These are phyloP conservation scores for Termitomyces heimii DNA, from an alignment of 768 basidiomycete species.

Conservation along the genomic window DNA sequence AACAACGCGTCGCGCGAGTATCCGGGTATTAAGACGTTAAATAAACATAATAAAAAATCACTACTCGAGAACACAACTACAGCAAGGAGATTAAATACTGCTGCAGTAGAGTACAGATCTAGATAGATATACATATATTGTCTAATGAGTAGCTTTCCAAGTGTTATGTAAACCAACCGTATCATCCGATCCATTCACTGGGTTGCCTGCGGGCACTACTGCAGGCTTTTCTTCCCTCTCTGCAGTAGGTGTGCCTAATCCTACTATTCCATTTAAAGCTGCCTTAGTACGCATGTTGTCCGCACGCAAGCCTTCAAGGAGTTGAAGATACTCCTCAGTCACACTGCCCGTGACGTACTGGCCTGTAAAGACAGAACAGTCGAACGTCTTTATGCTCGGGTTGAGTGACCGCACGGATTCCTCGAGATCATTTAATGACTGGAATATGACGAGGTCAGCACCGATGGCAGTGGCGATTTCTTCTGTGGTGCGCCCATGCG, in stretches of 20 bases:
- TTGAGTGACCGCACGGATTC: conserved; percentile 84
- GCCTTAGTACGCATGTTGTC: conserved; percentile 71
- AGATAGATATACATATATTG: conserved; percentile 8
- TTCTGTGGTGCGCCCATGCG: conserved; percentile 63
- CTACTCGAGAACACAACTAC: background rate
- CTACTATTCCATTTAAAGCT: conserved; percentile 21
- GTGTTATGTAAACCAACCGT: conserved; percentile 78
- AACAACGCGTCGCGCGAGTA: background rate
- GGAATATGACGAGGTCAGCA: conserved; percentile 94
- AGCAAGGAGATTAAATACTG: background rate
- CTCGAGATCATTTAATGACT: conserved; percentile 85
- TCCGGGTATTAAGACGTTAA: background rate
- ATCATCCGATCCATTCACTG: conserved; percentile 61
- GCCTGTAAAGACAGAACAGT: conserved; percentile 97
- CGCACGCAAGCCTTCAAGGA: conserved; percentile 71
- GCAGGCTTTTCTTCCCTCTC: conserved; percentile 13
- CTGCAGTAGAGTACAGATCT: conserved; percentile 6
- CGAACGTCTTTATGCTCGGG: conserved; percentile 68
- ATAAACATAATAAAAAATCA: background rate
- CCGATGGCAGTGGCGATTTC: conserved; percentile 80
- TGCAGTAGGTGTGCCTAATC: conserved; percentile 19
- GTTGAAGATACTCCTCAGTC: conserved; percentile 70
- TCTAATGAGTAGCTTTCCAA: conserved; percentile 35
- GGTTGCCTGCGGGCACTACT: conserved; percentile 29
- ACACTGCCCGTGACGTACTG: conserved; percentile 95